phyloP scores from a whole-genome alignment of 805 yeast species.

The Saccharomycopsis capsularis region DNA sequence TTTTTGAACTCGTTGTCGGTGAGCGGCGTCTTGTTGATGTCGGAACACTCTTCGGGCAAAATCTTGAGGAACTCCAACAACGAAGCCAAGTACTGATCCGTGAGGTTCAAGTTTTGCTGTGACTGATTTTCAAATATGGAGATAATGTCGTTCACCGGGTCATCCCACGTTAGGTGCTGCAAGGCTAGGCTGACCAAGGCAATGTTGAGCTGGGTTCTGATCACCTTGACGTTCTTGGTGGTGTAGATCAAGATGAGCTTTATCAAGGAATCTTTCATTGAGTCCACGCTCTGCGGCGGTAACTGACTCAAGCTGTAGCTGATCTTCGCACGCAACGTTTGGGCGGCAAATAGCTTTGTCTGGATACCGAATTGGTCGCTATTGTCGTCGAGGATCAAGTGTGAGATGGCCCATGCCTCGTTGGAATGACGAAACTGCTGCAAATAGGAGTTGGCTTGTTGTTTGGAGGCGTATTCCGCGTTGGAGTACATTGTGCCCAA shows the following conservation, averaged over 20 bases:
- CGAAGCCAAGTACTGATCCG: constrained; percentile 26
- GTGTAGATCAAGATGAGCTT: constrained; percentile 46
- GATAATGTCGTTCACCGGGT: constrained; percentile 65
- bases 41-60: constrained; percentile 85
- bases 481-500: constrained; percentile 43
- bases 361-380: constrained; percentile 38
- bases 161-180: constrained; percentile 67
- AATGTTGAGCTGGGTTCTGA: constrained; percentile 78
- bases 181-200: constrained; percentile 77
- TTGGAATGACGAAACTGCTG: constrained; percentile 78
- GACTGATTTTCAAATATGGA: constrained; percentile 29
- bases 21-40: constrained; percentile 67
- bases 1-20: constrained; percentile 71
- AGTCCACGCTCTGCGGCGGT: constrained; percentile 46
- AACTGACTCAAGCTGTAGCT: constrained; percentile 81
- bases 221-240: constrained; percentile 39
- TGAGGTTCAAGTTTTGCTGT: constrained; percentile 9
- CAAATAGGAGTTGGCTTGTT: constrained; percentile 46
- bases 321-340: constrained; percentile 77
- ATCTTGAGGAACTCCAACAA: constrained; percentile 77
- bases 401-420: constrained; percentile 73
- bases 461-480: constrained; percentile 34
- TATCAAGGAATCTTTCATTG: constrained; percentile 64
- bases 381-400: constrained; percentile 39
- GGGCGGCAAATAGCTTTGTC: constrained; percentile 78